These are phyloP conservation scores for Capsaspora owczarzaki DNA, from an alignment of 78 protist species.

Conservation along the genomic window DNA sequence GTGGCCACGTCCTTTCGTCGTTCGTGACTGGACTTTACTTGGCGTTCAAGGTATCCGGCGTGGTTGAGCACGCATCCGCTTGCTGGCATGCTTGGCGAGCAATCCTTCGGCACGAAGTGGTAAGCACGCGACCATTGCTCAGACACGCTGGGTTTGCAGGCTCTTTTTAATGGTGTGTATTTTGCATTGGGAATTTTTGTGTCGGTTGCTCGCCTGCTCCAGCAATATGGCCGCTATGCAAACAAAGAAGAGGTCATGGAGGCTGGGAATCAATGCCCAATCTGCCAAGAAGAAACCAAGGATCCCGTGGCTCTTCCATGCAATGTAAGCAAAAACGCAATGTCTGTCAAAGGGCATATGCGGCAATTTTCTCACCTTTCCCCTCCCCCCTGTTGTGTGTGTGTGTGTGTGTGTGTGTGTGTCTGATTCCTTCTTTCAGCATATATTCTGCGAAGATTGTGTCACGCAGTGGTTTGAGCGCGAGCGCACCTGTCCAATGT, in stretches of 20 bases:
- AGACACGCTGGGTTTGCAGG: not conserved
- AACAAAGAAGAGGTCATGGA: constrained; percentile 28
- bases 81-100: constrained; percentile 24
- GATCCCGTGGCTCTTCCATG: constrained; percentile 29
- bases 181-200: not conserved
- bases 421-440: not conserved
- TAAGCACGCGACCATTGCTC: not conserved
- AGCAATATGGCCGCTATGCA: constrained; percentile 32
- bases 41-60: constrained; percentile 27
- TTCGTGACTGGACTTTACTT: constrained; percentile 45
- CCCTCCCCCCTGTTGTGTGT: not conserved
- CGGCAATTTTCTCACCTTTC: not conserved
- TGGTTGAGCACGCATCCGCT: constrained; percentile 11
- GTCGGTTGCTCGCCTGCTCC: not conserved
- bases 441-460: constrained; percentile 52
- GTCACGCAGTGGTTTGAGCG: constrained; percentile 39
- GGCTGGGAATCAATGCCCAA: constrained; percentile 37
- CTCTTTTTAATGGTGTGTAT: not conserved
- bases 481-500: constrained; percentile 47
- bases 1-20: constrained; percentile 22
- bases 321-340: not conserved
- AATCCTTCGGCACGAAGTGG: constrained; percentile 19
- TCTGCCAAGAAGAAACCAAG: constrained; percentile 38
- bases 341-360: not conserved
- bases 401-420: not conserved